Evolutionary conservation across 805 yeast species (phyloP).

Genomic region (Candida peoriensis): DNA sequence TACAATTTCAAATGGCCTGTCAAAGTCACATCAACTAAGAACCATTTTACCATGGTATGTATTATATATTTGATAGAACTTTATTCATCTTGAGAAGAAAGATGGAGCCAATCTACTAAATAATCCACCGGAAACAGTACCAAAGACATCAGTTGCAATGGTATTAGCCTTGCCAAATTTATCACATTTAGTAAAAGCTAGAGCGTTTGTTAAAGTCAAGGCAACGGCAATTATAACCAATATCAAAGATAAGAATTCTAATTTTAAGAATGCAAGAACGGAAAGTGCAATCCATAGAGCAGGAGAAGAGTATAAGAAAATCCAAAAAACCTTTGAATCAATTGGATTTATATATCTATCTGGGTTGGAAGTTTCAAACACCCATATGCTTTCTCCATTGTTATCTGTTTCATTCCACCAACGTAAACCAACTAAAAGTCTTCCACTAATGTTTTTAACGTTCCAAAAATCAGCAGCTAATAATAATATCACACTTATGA

Average conservation of each 20-base stretch:
- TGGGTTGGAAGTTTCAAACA: slow-evolving; percentile 81
- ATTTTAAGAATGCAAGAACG: slow-evolving; percentile 69
- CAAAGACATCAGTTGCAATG: slow-evolving; percentile 53
- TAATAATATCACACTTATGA: slow-evolving; percentile 70
- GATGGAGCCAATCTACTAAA: slow-evolving; percentile 40
- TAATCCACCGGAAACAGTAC: slow-evolving; percentile 43
- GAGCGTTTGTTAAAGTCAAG: slow-evolving; percentile 73
- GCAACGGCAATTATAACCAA: slow-evolving; percentile 63
- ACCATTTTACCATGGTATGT: too few relatives aligned
- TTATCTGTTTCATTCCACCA: slow-evolving; percentile 93
- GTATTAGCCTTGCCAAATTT: slow-evolving; percentile 82
- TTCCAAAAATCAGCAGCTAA: slow-evolving; percentile 93
- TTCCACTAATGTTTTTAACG: slow-evolving; percentile 84
- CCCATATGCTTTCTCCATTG: slow-evolving; percentile 56
- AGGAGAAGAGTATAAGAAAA: slow-evolving; percentile 70
- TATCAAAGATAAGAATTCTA: slow-evolving; percentile 63
- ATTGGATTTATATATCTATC: slow-evolving; percentile 75
- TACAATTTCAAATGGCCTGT: too few relatives aligned
- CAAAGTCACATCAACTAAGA: too few relatives aligned
- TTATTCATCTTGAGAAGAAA: too few relatives aligned
- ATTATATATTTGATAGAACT: too few relatives aligned
- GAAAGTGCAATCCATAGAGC: slow-evolving; percentile 71
- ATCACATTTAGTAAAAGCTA: slow-evolving; percentile 90
- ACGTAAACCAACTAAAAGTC: slow-evolving; percentile 82
- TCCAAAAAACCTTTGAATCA: slow-evolving; percentile 88